Evolutionary conservation across 2,329 filamentous ascomycete genomes (phyloP), one percentile per base, ranked within the genome.

Genomic region (Xylariaceae sp.): DNA sequence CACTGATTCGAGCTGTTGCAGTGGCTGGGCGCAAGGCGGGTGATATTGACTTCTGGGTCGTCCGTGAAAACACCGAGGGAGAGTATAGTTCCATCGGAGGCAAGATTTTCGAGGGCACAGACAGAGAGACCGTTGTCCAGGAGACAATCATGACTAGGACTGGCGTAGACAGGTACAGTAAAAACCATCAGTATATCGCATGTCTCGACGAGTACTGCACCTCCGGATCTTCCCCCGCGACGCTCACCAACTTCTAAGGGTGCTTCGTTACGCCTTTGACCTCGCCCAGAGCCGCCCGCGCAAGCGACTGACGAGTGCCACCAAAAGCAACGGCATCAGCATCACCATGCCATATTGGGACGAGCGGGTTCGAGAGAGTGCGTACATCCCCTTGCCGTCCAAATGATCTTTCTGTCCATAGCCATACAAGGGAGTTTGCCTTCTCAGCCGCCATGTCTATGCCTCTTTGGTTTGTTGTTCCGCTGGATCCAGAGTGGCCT

Each of bases 291-390:
- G 74, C 54, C 72, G 83, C 39, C 79, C 80, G 1, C 74, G 78
- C 45, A 83, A 81, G 70, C 72, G 77, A 24, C 67, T 86, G 27
- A 86, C 83, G 0, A 79, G 84, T n/a, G 83, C 85, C n/a, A 85
- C 83, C 1, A 86, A 86, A 70, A 82, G 78, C 47, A 86, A 86
- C 64, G 83, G 82, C 0, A 82, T 85, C 66, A 75, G 81, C 4
- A 84, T 85, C 55, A 83, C 83, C 0, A 85, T 86, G 83, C 83
- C 85, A 1, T 78, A 85, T 64, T 86, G 84, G 84, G 84, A 86
- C 63, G 79, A 83, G 55, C 75, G 85, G 7, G 81, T 82, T 1
- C 69, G 68, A 3, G 74, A 77, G 33, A 78, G n/a, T n/a, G n/a
- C n/a, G n/a, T n/a, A n/a, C n/a, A n/a, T n/a, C n/a, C n/a, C n/a